These are phyloP conservation scores for Aspergillus thermomutatus DNA, from an alignment of 2,329 filamentous ascomycete species.

Conservation along the genomic window DNA sequence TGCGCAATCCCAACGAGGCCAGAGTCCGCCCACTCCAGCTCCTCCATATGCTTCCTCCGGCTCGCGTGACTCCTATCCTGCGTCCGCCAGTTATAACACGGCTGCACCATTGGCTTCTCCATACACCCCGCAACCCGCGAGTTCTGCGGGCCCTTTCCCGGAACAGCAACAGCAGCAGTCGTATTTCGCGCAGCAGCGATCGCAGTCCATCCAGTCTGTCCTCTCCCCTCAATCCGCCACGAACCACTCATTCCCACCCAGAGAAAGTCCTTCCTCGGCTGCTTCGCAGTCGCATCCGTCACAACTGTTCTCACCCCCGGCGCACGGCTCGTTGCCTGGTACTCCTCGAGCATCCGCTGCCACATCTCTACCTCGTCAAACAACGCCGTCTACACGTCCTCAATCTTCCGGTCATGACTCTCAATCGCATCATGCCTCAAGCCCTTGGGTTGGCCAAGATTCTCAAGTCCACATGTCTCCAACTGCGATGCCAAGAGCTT, in stretches of 20 bases:
- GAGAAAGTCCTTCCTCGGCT: constrained; percentile 34
- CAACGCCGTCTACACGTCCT: constrained; percentile 35
- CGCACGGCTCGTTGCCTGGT: constrained; percentile 45
- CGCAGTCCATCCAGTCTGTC: constrained; percentile 40
- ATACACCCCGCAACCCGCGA: constrained; percentile 37
- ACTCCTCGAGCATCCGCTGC: constrained; percentile 49
- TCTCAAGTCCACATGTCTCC: constrained; percentile 29
- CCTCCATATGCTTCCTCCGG: constrained; percentile 28
- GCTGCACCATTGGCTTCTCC: constrained; percentile 33
- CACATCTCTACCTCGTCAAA: constrained; percentile 30
- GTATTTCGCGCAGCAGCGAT: constrained; percentile 36
- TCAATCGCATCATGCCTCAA: constrained; percentile 28
- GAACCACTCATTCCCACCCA: constrained; percentile 31
- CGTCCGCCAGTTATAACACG: constrained; percentile 25
- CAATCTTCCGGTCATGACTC: constrained; percentile 37
- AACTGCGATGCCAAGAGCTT: constrained; percentile 21
- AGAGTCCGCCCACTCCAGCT: constrained; percentile 29
- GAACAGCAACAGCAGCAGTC: constrained; percentile 31
- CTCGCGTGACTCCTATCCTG: constrained; percentile 35
- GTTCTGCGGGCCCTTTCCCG: constrained; percentile 18
- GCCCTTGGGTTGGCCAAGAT: constrained; percentile 32
- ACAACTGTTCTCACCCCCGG: constrained; percentile 32
- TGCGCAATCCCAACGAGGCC: constrained; percentile 28
- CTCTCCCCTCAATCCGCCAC: constrained; percentile 32
- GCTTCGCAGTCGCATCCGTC: constrained; percentile 28